phyloP scores from a whole-genome alignment of 257 asterid genomes.

The Cynanchum wilfordii region DNA sequence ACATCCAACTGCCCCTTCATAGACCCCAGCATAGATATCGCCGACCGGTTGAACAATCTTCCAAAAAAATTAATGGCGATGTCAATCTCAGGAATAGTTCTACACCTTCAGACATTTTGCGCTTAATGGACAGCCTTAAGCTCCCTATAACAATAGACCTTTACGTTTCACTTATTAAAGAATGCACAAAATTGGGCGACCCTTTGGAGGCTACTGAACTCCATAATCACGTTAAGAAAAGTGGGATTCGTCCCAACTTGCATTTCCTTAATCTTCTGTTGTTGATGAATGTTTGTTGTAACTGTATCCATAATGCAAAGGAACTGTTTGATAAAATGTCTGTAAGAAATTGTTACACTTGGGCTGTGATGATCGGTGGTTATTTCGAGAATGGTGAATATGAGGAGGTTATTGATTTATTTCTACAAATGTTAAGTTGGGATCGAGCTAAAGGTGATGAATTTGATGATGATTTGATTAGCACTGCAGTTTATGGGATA shows the following conservation, averaged over 20 bases:
- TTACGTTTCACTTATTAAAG: constrained; percentile 55
- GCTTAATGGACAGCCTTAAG: constrained; percentile 56
- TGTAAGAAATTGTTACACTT: constrained; percentile 45
- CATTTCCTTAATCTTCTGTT: constrained; percentile 40
- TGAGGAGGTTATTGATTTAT: constrained; percentile 33
- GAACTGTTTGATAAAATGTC: constrained; percentile 61
- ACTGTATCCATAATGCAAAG: constrained; percentile 36
- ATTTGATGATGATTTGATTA: constrained; percentile 26
- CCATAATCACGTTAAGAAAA: constrained; percentile 36
- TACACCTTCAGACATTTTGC: constrained; percentile 54
- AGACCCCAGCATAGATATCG: constrained; percentile 42
- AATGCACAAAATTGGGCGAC: constrained; percentile 49
- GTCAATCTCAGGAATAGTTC: constrained; percentile 19
- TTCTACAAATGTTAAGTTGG: constrained; percentile 39
- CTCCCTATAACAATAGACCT: constrained; percentile 42
- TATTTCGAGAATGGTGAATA: constrained; percentile 43
- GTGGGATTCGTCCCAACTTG: constrained; percentile 30
- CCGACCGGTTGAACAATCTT: constrained; percentile 20
- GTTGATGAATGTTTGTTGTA: constrained; percentile 42
- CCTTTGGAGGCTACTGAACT: constrained; percentile 44
- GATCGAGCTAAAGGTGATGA: constrained; percentile 16
- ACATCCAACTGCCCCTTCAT: constrained; percentile 38
- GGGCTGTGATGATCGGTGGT: constrained; percentile 62
- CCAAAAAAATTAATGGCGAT: constrained; percentile 15
- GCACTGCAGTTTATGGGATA: constrained; percentile 43